Conservation (phyloP, 2,329 filamentous ascomycete species). For the Lasiodiplodia hormozganensis region DNA sequence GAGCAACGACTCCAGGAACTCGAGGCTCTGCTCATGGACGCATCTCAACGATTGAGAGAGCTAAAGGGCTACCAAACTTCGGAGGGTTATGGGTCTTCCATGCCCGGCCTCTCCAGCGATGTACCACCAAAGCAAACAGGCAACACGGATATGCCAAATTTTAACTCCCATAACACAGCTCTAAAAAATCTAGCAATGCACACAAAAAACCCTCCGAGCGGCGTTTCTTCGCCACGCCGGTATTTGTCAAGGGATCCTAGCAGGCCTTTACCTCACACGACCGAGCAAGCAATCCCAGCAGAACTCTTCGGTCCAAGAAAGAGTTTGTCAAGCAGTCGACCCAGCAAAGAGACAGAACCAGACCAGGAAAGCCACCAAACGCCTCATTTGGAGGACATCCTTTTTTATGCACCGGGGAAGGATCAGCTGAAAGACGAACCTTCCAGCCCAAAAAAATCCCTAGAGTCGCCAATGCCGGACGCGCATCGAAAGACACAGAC, state of each 20-base stretch:
- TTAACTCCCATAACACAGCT: not conserved
- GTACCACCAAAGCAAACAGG: not conserved
- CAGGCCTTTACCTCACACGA: slow-evolving; percentile 12
- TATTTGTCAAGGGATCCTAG: slow-evolving; percentile 9
- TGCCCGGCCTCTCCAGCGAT: not conserved
- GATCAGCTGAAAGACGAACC: too few species aligned
- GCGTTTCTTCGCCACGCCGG: not conserved
- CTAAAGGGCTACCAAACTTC: not conserved
- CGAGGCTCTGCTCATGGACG: not conserved
- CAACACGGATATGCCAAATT: not conserved
- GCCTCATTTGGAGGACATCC: not conserved
- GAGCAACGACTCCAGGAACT: slow-evolving; percentile 13
- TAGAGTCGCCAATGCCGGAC: not conserved
- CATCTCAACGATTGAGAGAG: not conserved
- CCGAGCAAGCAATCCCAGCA: slow-evolving; percentile 6
- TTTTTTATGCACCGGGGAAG: not conserved
- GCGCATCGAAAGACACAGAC: not conserved
- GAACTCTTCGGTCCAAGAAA: not conserved
- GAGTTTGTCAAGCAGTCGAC: not conserved
- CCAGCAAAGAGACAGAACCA: not conserved
- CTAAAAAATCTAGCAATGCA: not conserved
- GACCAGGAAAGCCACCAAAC: not conserved
- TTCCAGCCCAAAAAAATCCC: not conserved
- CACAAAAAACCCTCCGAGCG: not conserved
- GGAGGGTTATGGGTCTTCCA: not conserved